Conservation (phyloP, 768 basidiomycete species). For the Fistulinella prunicolor region DNA sequence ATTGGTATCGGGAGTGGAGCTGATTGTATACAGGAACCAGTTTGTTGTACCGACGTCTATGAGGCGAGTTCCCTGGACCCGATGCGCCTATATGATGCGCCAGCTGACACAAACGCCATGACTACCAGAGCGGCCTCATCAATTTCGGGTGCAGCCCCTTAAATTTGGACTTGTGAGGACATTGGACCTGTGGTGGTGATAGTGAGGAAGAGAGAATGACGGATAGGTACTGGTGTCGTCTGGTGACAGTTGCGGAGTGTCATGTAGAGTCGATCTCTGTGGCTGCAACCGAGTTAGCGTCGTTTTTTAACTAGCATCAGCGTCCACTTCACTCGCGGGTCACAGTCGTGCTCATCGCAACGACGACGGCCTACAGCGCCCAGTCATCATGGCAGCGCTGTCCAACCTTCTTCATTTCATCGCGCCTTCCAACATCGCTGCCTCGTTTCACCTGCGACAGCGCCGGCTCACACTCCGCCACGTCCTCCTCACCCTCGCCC, state of each 20-base stretch:
- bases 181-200: background rate
- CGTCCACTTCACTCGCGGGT: too few species aligned
- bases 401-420: slow-evolving; percentile 5
- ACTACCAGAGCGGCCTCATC: slow-evolving; percentile 9
- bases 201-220: too few species aligned
- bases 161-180: background rate
- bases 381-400: background rate
- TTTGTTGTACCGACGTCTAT: slow-evolving; percentile 1
- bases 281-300: background rate
- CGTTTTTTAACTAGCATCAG: too few species aligned
- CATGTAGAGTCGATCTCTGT: background rate
- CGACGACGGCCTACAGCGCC: too few species aligned
- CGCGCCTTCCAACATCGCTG: background rate
- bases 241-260: too few species aligned
- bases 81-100: too few species aligned
- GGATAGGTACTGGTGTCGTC: too few species aligned
- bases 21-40: background rate
- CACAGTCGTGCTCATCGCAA: too few species aligned
- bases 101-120: background rate
- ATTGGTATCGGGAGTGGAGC: slow-evolving; percentile 4
- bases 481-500: slow-evolving; percentile 14
- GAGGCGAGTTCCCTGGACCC: slow-evolving; percentile 1
- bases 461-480: slow-evolving; percentile 15
- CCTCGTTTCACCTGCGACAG: background rate
- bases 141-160: slow-evolving; percentile 18